A percentile compares a stretch with the other conserved stretches of the same genome.
Conservation (phyloP, 2,329 filamentous ascomycete genomes). For the Aureobasidium lini region DNA sequence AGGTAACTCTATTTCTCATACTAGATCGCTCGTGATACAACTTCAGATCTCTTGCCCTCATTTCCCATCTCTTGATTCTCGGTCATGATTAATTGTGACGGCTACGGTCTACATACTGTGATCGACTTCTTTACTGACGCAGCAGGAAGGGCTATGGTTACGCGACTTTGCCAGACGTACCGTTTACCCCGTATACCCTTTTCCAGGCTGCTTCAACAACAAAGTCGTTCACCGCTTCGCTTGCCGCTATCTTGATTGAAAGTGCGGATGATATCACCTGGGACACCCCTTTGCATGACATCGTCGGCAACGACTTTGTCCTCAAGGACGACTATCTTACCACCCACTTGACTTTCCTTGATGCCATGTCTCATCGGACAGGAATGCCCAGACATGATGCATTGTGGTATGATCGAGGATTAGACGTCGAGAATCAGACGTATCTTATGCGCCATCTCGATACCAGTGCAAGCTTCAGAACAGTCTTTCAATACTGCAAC, state of each 20-base stretch:
- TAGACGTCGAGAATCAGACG: conserved; percentile 31
- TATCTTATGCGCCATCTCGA: conserved; percentile 38
- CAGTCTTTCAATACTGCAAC: conserved; percentile 45
- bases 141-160: conserved; percentile 18
- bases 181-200: conserved; percentile 22
- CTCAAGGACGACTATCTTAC: conserved; percentile 26
- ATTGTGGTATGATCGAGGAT: conserved; percentile 20
- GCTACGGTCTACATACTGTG: background rate
- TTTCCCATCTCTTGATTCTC: too few relatives aligned
- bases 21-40: too few relatives aligned
- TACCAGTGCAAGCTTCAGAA: conserved; percentile 30
- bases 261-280: conserved; percentile 26
- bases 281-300: conserved; percentile 28
- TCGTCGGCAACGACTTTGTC: conserved; percentile 31
- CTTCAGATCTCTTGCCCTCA: too few relatives aligned
- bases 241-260: conserved; percentile 22
- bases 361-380: conserved; percentile 30
- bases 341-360: conserved; percentile 25
- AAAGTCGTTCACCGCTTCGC: conserved; percentile 26
- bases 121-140: background rate
- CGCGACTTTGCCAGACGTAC: conserved; percentile 16
- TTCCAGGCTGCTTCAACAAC: conserved; percentile 25
- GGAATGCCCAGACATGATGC: conserved; percentile 29
- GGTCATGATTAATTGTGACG: too few relatives aligned
- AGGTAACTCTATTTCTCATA: conserved; percentile 12